A percentile compares a stretch with the other conserved stretches of the same genome.
phyloP scores from a whole-genome alignment of 176 grass and related monocot genomes.

The Cenchrus purpureus region DNA sequence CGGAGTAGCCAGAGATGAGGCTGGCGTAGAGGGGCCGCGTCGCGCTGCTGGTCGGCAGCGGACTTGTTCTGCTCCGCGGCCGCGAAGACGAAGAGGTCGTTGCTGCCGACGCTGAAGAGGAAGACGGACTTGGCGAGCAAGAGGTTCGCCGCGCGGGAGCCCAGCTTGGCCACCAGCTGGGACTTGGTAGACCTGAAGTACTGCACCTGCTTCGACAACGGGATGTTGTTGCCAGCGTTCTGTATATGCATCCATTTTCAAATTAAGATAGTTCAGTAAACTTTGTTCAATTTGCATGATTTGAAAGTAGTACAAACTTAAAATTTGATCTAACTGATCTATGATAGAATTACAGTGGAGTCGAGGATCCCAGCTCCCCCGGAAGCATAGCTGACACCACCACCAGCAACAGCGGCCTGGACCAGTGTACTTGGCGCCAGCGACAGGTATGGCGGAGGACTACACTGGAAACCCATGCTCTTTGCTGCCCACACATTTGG shows the following conservation, averaged over 20 bases:
- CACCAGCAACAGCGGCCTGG: background rate
- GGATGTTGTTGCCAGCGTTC: slow-evolving; percentile 30
- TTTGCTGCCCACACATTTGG: slow-evolving; percentile 30
- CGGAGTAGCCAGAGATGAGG: slow-evolving; percentile 11
- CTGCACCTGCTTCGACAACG: slow-evolving; percentile 37
- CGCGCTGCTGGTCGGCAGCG: background rate
- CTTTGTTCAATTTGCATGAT: background rate
- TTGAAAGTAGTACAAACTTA: background rate
- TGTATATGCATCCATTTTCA: background rate
- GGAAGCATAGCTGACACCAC: slow-evolving; percentile 55
- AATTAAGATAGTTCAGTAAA: too few species aligned
- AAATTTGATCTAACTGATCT: background rate
- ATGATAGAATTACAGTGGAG: slow-evolving; percentile 23
- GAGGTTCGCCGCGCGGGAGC: background rate
- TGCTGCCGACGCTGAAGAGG: slow-evolving; percentile 33
- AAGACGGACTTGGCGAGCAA: slow-evolving; percentile 37
- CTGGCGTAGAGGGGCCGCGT: background rate
- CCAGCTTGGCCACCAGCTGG: slow-evolving; percentile 16
- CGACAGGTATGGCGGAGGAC: slow-evolving; percentile 45
- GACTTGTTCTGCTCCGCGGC: background rate
- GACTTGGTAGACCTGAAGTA: slow-evolving; percentile 35
- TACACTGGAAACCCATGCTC: slow-evolving; percentile 22
- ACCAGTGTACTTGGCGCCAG: background rate
- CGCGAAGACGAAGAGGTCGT: slow-evolving; percentile 38
- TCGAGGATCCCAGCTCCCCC: slow-evolving; percentile 53